Evolutionary conservation across 176 grass and related monocot species (phyloP), one percentile per base, ranked within the genome.

Genomic region (Ananas comosus): DNA sequence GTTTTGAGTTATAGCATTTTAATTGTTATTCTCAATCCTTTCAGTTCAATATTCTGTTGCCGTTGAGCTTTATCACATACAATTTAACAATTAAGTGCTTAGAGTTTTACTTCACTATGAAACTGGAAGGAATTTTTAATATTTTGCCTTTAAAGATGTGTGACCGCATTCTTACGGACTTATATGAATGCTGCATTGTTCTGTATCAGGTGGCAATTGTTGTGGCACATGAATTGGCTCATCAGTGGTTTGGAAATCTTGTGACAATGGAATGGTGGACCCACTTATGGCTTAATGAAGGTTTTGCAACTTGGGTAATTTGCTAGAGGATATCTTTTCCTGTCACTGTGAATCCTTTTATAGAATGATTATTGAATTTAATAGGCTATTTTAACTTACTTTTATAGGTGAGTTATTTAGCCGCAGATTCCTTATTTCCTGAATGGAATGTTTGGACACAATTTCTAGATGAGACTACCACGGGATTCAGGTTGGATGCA

Each of bases 201-300:
- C 23, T 73, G 9, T 68, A 64, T 53, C 70, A 97, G 93, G 89
- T 97, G 73, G 93, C 93, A 66, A 78, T 90, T 73, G 82, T 88
- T 79, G 89, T 97, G 53, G 93, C 89, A 67, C 93, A 97, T 85
- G 93, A 97, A 80, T 70, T 97, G 71, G 93, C 93, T 71, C 93
- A 97, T 64, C 93, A 97, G 9, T 97, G 93, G 93, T 90, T 97
- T 77, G 93, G 89, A 61, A 97, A 97, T 85, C 89, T 97, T 51
- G 93, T 97, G 59, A 97, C 93, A 59, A 92, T 92, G 89, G 89
- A 97, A 75, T 97, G 93, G 93, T 97, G 93, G 93, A 92, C 89
- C 18, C 89, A 97, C 49, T 80, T 97, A 64, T 97, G 93, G 93
- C 86, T 97, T 61, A 97, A 97, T 33, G 93, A 97, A 68, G 93